Percentiles rank a stretch among this genome's conserved stretches.
These are phyloP conservation scores for Rutstroemia sp. DNA, from an alignment of 2,329 filamentous ascomycete genomes.

Conservation along the genomic window DNA sequence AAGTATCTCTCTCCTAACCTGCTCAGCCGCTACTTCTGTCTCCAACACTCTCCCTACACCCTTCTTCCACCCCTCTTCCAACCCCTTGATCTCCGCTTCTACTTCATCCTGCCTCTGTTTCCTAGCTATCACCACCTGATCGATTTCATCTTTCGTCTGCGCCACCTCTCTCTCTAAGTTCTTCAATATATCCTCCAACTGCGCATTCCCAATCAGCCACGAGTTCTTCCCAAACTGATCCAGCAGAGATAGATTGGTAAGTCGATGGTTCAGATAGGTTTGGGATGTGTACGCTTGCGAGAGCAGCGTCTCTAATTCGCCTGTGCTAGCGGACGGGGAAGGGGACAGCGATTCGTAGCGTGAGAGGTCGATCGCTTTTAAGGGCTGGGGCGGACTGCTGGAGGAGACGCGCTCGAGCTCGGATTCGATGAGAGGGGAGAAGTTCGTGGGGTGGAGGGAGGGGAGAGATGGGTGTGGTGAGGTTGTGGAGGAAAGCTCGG, in stretches of 20 bases:
- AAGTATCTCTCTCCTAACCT: conserved; percentile 58
- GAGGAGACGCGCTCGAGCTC: conserved; percentile 43
- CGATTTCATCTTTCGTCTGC: conserved; percentile 58
- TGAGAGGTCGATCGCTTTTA: conserved; percentile 59
- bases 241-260: conserved; percentile 22
- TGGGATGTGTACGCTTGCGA: conserved; percentile 48
- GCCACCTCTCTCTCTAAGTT: conserved; percentile 69
- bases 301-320: conserved; percentile 26
- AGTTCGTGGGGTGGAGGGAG: conserved; percentile 49
- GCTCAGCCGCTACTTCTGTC: conserved; percentile 77
- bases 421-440: conserved; percentile 57
- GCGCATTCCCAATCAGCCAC: conserved; percentile 81
- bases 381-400: neutral
- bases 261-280: conserved; percentile 43
- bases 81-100: conserved; percentile 60
- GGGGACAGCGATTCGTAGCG: conserved; percentile 45
- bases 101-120: conserved; percentile 63
- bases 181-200: conserved; percentile 65
- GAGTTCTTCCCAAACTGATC: conserved; percentile 64
- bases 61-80: conserved; percentile 73
- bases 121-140: conserved; percentile 64
- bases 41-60: conserved; percentile 76
- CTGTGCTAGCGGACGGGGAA: conserved; percentile 25
- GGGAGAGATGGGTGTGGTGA: conserved; percentile 33
- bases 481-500: conserved; percentile 45